Evolutionary conservation across 805 yeast genomes (phyloP).

Genomic region (Tetrapisispora fleetii): DNA sequence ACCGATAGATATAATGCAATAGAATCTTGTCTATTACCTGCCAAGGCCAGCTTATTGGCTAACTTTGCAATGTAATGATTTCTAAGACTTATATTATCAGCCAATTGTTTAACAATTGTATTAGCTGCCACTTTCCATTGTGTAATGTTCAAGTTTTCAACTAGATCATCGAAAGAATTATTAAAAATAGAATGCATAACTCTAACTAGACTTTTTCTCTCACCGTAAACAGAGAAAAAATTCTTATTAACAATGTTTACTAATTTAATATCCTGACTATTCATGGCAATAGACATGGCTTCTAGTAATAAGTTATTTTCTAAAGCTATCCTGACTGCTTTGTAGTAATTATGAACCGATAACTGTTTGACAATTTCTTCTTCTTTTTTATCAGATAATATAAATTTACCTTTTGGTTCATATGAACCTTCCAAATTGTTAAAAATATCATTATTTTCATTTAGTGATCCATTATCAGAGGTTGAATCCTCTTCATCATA

Average conservation of each 20-base stretch:
- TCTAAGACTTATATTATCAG: conserved; percentile 38
- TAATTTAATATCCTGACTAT: conserved; percentile 46
- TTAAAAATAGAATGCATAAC: conserved; percentile 56
- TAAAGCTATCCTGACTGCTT: conserved; percentile 61
- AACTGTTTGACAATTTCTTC: conserved; percentile 40
- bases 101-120: conserved; percentile 48
- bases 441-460: conserved; percentile 32
- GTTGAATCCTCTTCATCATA: conserved; percentile 25
- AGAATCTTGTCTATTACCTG: conserved; percentile 60
- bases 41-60: conserved; percentile 63
- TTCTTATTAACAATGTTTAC: conserved; percentile 61
- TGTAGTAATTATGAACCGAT: conserved; percentile 49
- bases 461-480: conserved; percentile 12
- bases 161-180: conserved; percentile 53
- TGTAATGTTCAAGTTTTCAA: conserved; percentile 60
- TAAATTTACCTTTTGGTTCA: conserved; percentile 46
- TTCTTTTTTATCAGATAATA: conserved; percentile 37
- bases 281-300: conserved; percentile 72
- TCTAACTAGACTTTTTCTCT: conserved; percentile 50
- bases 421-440: conserved; percentile 27
- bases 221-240: conserved; percentile 54
- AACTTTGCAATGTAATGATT: conserved; percentile 48
- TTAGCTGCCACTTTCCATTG: conserved; percentile 78
- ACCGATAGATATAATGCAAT: conserved; percentile 75
- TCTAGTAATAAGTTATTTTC: conserved; percentile 56